Evolutionary conservation across 2,329 filamentous ascomycete genomes (phyloP).

Genomic region (Didymella pinodella): DNA sequence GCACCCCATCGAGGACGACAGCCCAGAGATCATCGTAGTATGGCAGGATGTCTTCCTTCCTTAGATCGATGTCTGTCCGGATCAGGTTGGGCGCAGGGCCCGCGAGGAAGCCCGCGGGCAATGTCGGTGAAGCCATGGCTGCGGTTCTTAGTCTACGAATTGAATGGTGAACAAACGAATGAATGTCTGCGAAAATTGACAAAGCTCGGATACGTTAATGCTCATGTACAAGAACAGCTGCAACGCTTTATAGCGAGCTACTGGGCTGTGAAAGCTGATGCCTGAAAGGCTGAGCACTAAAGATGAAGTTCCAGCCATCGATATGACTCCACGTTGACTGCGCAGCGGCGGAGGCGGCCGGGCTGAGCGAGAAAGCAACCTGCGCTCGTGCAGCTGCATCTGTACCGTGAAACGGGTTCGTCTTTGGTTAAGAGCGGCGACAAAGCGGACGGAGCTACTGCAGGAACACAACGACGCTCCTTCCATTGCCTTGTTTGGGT

Average conservation of each 20-base stretch:
- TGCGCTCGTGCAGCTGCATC: not conserved
- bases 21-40: constrained; percentile 66
- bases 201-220: not conserved
- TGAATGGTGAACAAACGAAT: not conserved
- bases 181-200: too few species aligned
- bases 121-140: constrained; percentile 45
- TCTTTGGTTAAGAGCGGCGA: not conserved
- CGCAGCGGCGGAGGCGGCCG: not conserved
- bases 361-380: not conserved
- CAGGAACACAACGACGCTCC: constrained; percentile 15
- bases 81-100: constrained; percentile 57
- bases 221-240: not conserved
- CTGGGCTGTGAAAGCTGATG: constrained; percentile 24
- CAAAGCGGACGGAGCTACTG: constrained; percentile 15
- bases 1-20: constrained; percentile 69
- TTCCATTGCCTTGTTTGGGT: constrained; percentile 23
- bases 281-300: constrained; percentile 25
- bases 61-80: constrained; percentile 63
- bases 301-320: constrained; percentile 4
- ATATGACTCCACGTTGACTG: constrained; percentile 12
- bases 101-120: constrained; percentile 60
- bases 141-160: constrained; percentile 5
- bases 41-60: constrained; percentile 52
- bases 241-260: constrained; percentile 10
- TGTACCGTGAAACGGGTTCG: not conserved